Base-by-base conservation (phyloP, 805 yeast genomes). In the Maudiozyma serrabonitensis region DNA sequence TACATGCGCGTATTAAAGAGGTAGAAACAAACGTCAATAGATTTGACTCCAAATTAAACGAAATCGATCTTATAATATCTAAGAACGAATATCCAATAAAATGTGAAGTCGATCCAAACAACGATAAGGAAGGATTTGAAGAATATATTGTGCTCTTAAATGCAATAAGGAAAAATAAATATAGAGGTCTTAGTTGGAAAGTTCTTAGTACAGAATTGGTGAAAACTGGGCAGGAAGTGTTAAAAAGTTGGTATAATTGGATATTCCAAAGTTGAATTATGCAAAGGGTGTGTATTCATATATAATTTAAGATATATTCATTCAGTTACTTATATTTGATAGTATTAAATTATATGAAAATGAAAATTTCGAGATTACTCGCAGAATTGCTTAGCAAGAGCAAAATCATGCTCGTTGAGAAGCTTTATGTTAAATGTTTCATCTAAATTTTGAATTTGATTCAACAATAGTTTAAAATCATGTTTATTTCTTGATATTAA, bases 1-100 rank as follows among this genome's bases (percentile, higher is more conserved):
- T 85, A 31, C 74, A 74, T 32, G 74, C 76, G 21, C 80, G 84
- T 55, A 74, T 85, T 44, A 74, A 78, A 42, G 93, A 85, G 56
- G 82, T 84, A 7, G 86, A 82, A 56, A 81, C 80, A 26, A 74
- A 81, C 43, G 72, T 79, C 49, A 68, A 71, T 43, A 61, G 71
- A 37, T 78, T 79, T 63, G 67, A 66, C 43, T 39, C 48, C 2
- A 65, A 64, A 44, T 28, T 64, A 23, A 50, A 47, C 2, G 48
- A 54, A 1, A 52, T 63, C 25, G 53, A 55, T 35, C 52, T 50
- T 13, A 43, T 50, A 7, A 49, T 54, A 15, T 46, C 50, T 4
- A 50, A 57, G 23, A 52, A 53, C 19, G 32, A 46, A 5, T 35
- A 47, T 12, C 25, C 40, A 6, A 37, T 43, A 3, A 7, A 37